Conservation (phyloP, 192 early-diverging fungal genomes). For the Obelidium mucronatum region DNA sequence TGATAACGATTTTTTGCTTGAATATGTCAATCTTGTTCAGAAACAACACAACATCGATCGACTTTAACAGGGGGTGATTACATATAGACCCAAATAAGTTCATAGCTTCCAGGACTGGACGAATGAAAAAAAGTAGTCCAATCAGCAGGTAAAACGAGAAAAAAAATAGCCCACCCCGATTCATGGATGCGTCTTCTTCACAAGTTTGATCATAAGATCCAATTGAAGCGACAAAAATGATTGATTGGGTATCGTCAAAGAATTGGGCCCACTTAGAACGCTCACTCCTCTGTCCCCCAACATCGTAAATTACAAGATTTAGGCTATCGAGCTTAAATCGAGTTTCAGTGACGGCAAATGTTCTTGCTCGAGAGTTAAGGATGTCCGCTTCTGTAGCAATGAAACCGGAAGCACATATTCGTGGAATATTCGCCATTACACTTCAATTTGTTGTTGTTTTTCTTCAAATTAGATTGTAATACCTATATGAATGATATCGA, state of each 20-base stretch:
- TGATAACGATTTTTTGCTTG: too few species aligned
- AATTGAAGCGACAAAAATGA: slow-evolving; percentile 63
- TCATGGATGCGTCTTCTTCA: slow-evolving; percentile 56
- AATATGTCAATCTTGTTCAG: too few species aligned
- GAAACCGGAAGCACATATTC: background rate
- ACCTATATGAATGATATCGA: too few species aligned
- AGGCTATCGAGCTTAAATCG: background rate
- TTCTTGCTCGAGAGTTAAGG: background rate
- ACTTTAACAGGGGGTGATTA: too few species aligned
- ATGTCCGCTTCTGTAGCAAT: slow-evolving; percentile 13
- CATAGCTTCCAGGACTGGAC: too few species aligned
- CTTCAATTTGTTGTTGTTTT: too few species aligned
- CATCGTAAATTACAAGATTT: slow-evolving; percentile 75
- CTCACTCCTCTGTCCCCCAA: slow-evolving; percentile 87
- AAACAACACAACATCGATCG: too few species aligned
- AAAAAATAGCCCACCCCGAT: slow-evolving; percentile 42
- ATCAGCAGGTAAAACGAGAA: background rate
- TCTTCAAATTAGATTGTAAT: too few species aligned
- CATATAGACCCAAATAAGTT: too few species aligned
- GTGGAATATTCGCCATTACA: background rate
- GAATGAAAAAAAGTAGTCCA: too few species aligned
- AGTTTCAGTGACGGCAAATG: background rate
- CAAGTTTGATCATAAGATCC: slow-evolving; percentile 59
- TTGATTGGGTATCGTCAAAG: slow-evolving; percentile 69
- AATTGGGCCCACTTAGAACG: slow-evolving; percentile 89